These are phyloP conservation scores for Candida broadrunensis DNA, from an alignment of 805 yeast genomes.

Conservation along the genomic window DNA sequence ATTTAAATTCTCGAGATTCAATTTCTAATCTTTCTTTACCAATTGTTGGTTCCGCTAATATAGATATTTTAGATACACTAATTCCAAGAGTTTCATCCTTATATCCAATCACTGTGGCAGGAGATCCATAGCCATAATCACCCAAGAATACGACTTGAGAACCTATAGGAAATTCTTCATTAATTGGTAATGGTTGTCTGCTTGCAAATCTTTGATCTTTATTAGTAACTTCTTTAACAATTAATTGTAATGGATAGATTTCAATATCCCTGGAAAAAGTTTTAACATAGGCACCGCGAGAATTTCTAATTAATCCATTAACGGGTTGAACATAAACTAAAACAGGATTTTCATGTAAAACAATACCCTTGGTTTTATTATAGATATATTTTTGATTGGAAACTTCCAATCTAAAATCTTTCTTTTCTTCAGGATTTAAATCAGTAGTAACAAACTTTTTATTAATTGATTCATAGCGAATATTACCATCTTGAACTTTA, in stretches of 20 bases:
- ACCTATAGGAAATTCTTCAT: conserved; percentile 75
- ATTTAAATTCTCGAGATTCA: conserved; percentile 56
- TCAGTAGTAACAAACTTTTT: conserved; percentile 28
- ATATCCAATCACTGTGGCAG: conserved; percentile 65
- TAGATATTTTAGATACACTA: conserved; percentile 33
- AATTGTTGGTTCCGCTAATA: conserved; percentile 55
- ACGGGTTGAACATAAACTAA: conserved; percentile 72
- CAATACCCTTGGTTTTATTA: conserved; percentile 58
- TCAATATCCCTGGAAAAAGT: conserved; percentile 55
- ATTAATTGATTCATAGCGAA: conserved; percentile 40
- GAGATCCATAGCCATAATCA: conserved; percentile 82
- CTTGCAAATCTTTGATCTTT: conserved; percentile 73
- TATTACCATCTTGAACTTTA: conserved; percentile 54
- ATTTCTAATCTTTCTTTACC: conserved; percentile 59
- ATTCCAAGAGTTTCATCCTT: conserved; percentile 52
- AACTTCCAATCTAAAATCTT: conserved; percentile 42
- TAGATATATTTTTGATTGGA: conserved; percentile 41
- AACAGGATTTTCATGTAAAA: conserved; percentile 50
- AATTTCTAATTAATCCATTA: conserved; percentile 68
- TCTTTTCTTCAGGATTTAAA: conserved; percentile 42
- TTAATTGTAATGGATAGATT: conserved; percentile 71
- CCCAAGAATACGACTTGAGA: conserved; percentile 78
- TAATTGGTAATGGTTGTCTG: conserved; percentile 71
- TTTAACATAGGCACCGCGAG: conserved; percentile 74
- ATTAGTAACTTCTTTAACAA: conserved; percentile 71